Conservation (phyloP, 768 basidiomycete species). For the Ramaria sp. region DNA sequence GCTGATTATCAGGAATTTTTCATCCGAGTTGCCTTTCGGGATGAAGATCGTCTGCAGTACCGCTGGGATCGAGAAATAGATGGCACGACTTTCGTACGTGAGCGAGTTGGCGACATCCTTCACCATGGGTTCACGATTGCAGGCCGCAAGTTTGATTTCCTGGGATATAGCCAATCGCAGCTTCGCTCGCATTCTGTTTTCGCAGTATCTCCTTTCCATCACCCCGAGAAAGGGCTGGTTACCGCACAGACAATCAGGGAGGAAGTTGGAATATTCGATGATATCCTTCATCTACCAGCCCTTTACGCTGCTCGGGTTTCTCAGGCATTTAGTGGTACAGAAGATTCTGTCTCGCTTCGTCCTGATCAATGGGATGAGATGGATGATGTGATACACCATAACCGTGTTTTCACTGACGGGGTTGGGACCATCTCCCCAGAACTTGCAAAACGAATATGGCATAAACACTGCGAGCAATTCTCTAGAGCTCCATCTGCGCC, state of each 20-base stretch:
- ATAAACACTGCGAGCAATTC: constrained; percentile 34
- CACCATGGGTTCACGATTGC: constrained; percentile 59
- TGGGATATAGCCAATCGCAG: constrained; percentile 74
- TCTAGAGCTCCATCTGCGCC: constrained; percentile 4
- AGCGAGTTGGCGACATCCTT: constrained; percentile 46
- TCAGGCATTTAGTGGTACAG: constrained; percentile 78
- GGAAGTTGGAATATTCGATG: constrained; percentile 56
- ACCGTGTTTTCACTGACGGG: constrained; percentile 59
- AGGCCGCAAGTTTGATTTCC: constrained; percentile 63
- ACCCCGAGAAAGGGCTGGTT: constrained; percentile 32
- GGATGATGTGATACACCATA: constrained; percentile 37
- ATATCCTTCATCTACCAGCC: constrained; percentile 46
- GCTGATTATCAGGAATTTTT: constrained; percentile 53
- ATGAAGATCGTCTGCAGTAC: constrained; percentile 69
- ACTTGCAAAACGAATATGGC: constrained; percentile 52
- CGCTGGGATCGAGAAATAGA: constrained; percentile 63
- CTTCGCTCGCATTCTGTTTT: constrained; percentile 74
- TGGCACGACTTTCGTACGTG: constrained; percentile 39
- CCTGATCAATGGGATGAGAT: constrained; percentile 53
- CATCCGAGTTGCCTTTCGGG: constrained; percentile 74
- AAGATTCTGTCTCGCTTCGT: constrained; percentile 51
- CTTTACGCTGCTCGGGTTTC: constrained; percentile 76
- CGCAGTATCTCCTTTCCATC: constrained; percentile 59
- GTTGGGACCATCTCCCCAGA: constrained; percentile 64
- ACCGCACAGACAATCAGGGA: constrained; percentile 48